phyloP scores from a whole-genome alignment of 2,329 filamentous ascomycete genomes.

The Metarhizium anisopliae region DNA sequence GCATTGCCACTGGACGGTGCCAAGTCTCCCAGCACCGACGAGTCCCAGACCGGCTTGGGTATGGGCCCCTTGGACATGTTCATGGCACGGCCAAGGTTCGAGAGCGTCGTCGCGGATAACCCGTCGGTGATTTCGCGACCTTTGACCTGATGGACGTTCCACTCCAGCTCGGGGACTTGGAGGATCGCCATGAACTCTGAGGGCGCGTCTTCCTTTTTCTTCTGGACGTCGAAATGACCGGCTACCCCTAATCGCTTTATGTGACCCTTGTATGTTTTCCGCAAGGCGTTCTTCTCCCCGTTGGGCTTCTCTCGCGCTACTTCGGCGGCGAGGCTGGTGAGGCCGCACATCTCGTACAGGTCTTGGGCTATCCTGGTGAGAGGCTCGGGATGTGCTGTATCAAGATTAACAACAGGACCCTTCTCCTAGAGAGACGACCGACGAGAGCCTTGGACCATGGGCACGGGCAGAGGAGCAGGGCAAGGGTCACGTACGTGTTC shows the following conservation, averaged over 20 bases:
- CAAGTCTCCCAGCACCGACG: constrained; percentile 48
- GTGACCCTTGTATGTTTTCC: constrained; percentile 61
- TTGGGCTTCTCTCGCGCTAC: constrained; percentile 56
- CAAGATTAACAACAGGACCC: constrained; percentile 11
- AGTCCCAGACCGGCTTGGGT: constrained; percentile 46
- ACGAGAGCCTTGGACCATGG: no score
- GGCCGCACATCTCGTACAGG: constrained; percentile 48
- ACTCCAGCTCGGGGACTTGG: constrained; percentile 44
- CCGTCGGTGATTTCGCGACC: constrained; percentile 47
- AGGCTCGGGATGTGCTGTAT: constrained; percentile 37
- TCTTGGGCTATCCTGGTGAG: constrained; percentile 44
- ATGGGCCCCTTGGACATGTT: constrained; percentile 50
- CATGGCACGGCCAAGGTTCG: constrained; percentile 39
- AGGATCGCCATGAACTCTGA: constrained; percentile 46
- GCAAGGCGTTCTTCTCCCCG: constrained; percentile 57
- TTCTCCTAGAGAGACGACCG: constrained; percentile 11
- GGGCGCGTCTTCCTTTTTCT: constrained; percentile 42
- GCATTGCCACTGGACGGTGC: constrained; percentile 30
- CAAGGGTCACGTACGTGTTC: constrained; percentile 56
- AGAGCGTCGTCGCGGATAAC: constrained; percentile 33
- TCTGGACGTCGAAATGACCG: constrained; percentile 50
- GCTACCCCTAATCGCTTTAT: constrained; percentile 55
- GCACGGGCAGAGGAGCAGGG: no score
- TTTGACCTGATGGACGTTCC: constrained; percentile 44
- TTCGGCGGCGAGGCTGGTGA: constrained; percentile 48